phyloP scores from a whole-genome alignment of 2,329 filamentous ascomycete species.

The Rutstroemia sp. region DNA sequence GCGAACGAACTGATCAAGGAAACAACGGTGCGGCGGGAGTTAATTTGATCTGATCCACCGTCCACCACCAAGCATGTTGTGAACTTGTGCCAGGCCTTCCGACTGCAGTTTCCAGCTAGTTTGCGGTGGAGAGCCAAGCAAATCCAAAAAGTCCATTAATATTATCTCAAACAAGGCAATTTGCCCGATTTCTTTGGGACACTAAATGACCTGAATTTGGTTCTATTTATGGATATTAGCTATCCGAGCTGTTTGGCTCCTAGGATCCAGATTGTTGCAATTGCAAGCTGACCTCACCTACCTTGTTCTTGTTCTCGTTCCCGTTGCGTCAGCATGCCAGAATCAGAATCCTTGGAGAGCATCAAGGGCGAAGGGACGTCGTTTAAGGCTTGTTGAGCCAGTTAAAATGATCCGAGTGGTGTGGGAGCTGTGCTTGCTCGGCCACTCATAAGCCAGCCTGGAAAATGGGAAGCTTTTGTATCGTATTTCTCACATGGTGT shows the following conservation, averaged over 20 bases:
- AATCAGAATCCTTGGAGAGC: slow-evolving; percentile 5
- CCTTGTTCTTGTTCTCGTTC: background rate
- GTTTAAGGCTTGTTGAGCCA: slow-evolving; percentile 5
- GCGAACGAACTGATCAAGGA: background rate
- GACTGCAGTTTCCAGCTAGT: no score
- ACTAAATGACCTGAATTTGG: slow-evolving; percentile 5
- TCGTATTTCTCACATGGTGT: slow-evolving; percentile 1
- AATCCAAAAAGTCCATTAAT: background rate
- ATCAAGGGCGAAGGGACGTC: background rate
- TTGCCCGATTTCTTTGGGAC: background rate
- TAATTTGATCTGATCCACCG: no score
- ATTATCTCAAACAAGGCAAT: background rate
- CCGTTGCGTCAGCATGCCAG: slow-evolving; percentile 1
- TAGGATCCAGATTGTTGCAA: background rate
- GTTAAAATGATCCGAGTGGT: background rate
- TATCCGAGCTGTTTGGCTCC: background rate
- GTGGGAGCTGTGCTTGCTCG: slow-evolving; percentile 3
- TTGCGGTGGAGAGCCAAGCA: no score
- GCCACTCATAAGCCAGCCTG: background rate
- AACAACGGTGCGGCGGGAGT: background rate
- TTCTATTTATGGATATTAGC: slow-evolving; percentile 7
- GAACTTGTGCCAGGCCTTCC: no score
- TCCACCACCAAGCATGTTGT: no score
- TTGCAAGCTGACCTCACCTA: background rate
- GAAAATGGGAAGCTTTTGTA: background rate